A percentile compares a stretch with the other conserved stretches of the same genome.
Conservation (phyloP, 2,329 filamentous ascomycete genomes). For the Colletotrichum sp. region DNA sequence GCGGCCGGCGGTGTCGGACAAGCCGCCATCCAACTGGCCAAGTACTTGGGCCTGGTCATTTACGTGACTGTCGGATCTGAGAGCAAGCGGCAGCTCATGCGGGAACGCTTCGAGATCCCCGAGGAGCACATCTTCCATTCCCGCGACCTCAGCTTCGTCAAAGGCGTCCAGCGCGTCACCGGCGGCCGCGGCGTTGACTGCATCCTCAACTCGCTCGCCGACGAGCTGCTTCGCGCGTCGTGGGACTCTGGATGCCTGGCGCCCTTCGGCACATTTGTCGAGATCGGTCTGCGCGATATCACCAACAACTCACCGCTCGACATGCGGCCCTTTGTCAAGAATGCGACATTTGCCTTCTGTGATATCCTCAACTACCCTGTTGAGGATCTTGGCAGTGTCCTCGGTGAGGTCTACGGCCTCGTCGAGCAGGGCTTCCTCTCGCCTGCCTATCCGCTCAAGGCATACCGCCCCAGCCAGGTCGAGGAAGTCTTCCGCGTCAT, state of each 20-base stretch:
- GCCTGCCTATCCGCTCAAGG: conserved; percentile 22
- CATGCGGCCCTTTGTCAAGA: conserved; percentile 46
- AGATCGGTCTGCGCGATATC: conserved; percentile 47
- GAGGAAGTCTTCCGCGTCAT: conserved; percentile 44
- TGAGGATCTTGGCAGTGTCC: conserved; percentile 22
- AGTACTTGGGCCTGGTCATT: conserved; percentile 33
- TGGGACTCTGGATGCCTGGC: conserved; percentile 42
- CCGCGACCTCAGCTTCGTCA: conserved; percentile 31
- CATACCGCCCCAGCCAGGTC: conserved; percentile 29
- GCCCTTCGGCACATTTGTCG: conserved; percentile 42
- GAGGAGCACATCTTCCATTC: conserved; percentile 33
- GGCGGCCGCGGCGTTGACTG: conserved; percentile 30
- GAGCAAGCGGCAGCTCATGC: conserved; percentile 31
- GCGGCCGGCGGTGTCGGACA: conserved; percentile 31
- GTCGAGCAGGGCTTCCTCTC: neutral
- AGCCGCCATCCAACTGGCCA: conserved; percentile 29
- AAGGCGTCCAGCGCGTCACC: conserved; percentile 27
- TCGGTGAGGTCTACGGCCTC: neutral
- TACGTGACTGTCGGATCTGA: conserved; percentile 35
- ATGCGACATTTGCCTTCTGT: conserved; percentile 37
- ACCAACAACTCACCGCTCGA: conserved; percentile 43
- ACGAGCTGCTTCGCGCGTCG: conserved; percentile 38
- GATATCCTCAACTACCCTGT: conserved; percentile 27
- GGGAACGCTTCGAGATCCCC: conserved; percentile 28
- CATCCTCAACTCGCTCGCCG: conserved; percentile 40